A percentile compares a stretch with the other conserved stretches of the same genome.
Conservation (phyloP, 73 alveolate genomes). For the Durusdinium trenchii region DNA sequence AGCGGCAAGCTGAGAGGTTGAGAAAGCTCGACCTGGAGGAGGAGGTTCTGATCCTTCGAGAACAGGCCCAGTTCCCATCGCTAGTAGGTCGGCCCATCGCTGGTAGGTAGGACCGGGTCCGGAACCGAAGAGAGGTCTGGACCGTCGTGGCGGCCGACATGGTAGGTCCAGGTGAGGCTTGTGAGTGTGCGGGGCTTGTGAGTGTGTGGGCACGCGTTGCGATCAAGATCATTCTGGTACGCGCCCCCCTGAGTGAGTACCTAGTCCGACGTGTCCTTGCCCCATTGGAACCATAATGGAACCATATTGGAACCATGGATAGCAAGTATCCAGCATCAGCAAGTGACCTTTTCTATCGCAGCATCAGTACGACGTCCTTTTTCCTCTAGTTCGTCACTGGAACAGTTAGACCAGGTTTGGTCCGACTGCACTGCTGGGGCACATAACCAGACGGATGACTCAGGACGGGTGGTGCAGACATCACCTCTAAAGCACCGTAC, state of each 20-base stretch:
- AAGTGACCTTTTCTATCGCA: too few relatives aligned
- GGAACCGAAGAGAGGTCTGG: neutral
- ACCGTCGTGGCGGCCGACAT: neutral
- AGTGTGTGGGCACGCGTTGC: neutral
- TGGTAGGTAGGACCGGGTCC: neutral
- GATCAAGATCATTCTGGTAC: neutral
- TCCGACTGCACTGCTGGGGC: too few relatives aligned
- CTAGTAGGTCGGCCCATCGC: neutral
- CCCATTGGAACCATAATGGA: too few relatives aligned
- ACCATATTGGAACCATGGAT: too few relatives aligned
- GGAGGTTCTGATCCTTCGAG: conserved; percentile 52
- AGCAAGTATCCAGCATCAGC: too few relatives aligned
- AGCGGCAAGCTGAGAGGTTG: neutral
- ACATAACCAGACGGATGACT: neutral
- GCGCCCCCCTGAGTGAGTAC: neutral
- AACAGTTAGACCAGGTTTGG: too few relatives aligned
- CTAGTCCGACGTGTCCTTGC: too few relatives aligned
- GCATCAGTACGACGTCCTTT: too few relatives aligned
- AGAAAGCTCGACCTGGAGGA: conserved; percentile 33
- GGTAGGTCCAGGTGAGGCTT: neutral
- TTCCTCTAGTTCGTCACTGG: too few relatives aligned
- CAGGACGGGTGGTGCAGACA: neutral
- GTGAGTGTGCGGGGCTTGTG: neutral
- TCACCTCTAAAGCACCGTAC: neutral
- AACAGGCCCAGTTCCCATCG: neutral